Evolutionary conservation across 1,284 basidiomycete genomes (phyloP), one percentile per base, ranked within the genome.

Genomic region (Trametes hirsuta): DNA sequence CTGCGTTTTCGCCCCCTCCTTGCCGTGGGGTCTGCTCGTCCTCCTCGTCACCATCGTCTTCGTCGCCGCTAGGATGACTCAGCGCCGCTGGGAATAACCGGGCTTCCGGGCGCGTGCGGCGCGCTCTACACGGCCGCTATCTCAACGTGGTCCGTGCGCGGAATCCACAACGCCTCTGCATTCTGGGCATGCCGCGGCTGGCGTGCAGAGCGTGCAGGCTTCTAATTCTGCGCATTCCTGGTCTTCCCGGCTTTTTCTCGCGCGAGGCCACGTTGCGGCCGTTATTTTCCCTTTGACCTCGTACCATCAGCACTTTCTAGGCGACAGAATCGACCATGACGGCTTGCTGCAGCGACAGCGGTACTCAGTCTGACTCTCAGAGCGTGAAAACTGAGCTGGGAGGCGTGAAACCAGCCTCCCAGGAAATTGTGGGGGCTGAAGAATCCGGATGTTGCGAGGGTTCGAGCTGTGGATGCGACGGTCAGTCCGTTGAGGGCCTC

Each of bases 401-500:
- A 9, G 47, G 44, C 21, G 36, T 42, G 21, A 36, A 44, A 21
- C n/a, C 22, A 15, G 39, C 41, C 24, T 6, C 36, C 9, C 30
- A 53, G 46, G 49, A 47, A 6, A 35, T 24, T n/a, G 10, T 18
- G 22, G 25, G 37, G 39, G 40, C 24, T 3, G 42, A 14, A n/a
- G 60, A 53, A 11, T 6, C 45, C 11, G 58, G 61, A 18, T 63
- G 61, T 22, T 63, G 61, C 25, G 61, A 56, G 48, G 64, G 64
- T 14, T 54, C 53, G n/a, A 51, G 6, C n/a, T 65, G 64, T 59
- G 64, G 53, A 30, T 65, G 64, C 45, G 53, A 65, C 36, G 64
- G 64, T 65, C 44, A 55, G 64, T 61, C 48, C 24, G 12, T 21
- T 10, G 12, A 18, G 15, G 22, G 8, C 10, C 14, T 3, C 12